Evolutionary conservation across 306 rosid genomes (phyloP).

Genomic region (Ochetophila trinervis): DNA sequence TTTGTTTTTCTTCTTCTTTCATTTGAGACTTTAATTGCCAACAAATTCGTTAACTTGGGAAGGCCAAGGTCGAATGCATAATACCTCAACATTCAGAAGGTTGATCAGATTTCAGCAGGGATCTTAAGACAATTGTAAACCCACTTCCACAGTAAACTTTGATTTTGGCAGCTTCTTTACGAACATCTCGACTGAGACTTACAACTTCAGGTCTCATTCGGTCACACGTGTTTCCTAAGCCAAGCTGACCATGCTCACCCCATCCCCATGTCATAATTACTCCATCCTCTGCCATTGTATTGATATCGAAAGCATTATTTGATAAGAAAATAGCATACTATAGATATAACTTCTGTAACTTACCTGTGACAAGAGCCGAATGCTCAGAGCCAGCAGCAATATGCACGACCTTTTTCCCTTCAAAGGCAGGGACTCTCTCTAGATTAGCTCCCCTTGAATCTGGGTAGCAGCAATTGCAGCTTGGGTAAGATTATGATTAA

Average conservation of each 20-base stretch:
- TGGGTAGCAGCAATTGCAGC: constrained; percentile 2
- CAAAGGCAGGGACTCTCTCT: constrained; percentile 48
- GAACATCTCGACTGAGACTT: constrained; percentile 25
- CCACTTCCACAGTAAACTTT: constrained; percentile 86
- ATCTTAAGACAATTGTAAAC: constrained; percentile 52
- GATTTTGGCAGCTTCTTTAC: constrained; percentile 24
- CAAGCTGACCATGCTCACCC: constrained; percentile 99
- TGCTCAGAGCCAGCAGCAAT: constrained; percentile 89
- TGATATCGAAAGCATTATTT: not conserved
- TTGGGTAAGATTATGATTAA: not conserved
- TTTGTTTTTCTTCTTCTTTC: no score
- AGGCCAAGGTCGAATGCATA: not conserved
- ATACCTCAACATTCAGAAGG: not conserved
- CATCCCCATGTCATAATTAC: constrained; percentile 87
- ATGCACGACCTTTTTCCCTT: constrained; percentile 40
- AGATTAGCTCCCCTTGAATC: constrained; percentile 41
- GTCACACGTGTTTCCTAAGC: constrained; percentile 66
- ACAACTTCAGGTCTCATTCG: constrained; percentile 52
- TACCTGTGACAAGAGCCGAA: constrained; percentile 69
- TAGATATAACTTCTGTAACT: not conserved
- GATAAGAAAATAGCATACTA: constrained; percentile 5
- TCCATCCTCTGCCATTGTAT: constrained; percentile 43
- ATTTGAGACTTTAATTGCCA: no score
- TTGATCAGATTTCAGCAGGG: constrained; percentile 15
- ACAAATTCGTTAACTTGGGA: not conserved